Evolutionary conservation across 768 basidiomycete genomes (phyloP), one percentile per base, ranked within the genome.

Genomic region (Termitomyces sp.): DNA sequence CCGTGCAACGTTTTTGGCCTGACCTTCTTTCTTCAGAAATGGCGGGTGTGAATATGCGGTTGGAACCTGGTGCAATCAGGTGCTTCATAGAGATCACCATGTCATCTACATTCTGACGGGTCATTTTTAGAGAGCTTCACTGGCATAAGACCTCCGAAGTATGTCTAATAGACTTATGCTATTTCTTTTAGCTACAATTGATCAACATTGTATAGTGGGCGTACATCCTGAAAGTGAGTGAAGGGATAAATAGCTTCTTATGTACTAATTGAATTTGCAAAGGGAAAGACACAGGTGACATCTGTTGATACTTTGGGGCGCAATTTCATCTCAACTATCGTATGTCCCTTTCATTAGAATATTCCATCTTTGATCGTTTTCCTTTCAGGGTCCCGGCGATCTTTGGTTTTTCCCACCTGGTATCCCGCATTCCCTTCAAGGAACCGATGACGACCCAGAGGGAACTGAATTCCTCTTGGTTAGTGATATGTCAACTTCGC

Each of bases 381-480:
- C 8, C 13, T 47, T 47, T 46, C 33, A 81, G 80, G 69, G 70
- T 33, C 67, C 75, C 38, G 82, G 81, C 16, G 82, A 83, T 63
- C 61, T 83, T 14, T 83, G 83, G 82, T 84, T 76, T 69, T 82
- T 83, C 72, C 82, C 82, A 14, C 74, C 83, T 7, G 82, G 82
- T 5, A 74, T 78, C 53, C 83, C 83, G 1, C 83, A 85, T 65
- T 80, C 79, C 14, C 71, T 85, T 12, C 82, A 84, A 68, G 83
- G 77, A 7, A 82, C 79, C 1, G 66, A 66, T 40, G 77, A 79
- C 56, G 69, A 75, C 52, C 71, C 75, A 8, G 74, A 74, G 9
- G 83, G 83, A 3, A 71, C 78, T 4, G 83, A 84, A 62, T 84
- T 84, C 64, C 63, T 84, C 38, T 67, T 84, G 64, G 81, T 79